phyloP scores from a whole-genome alignment of 2,329 filamentous ascomycete species.

The Aspergillus brunneoviolaceus region DNA sequence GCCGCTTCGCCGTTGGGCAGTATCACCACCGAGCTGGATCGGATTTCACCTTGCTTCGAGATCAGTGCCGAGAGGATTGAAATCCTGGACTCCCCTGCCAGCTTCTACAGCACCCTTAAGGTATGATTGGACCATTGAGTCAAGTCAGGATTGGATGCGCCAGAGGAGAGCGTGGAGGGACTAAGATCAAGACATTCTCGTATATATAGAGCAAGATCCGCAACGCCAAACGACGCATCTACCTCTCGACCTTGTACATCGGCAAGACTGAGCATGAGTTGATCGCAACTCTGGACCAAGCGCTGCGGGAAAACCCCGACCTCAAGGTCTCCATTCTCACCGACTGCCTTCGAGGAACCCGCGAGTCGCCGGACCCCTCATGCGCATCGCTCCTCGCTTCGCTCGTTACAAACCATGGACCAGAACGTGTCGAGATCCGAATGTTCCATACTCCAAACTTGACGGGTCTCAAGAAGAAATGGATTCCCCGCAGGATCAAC shows the following conservation, averaged over 20 bases:
- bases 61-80: constrained; percentile 76
- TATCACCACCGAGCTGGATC: constrained; percentile 75
- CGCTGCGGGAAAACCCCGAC: constrained; percentile 70
- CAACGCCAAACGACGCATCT: constrained; percentile 74
- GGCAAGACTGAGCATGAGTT: constrained; percentile 90
- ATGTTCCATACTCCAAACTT: constrained; percentile 99
- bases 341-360: constrained; percentile 84
- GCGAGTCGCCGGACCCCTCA: constrained; percentile 81
- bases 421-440: constrained; percentile 81
- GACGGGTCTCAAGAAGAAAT: constrained; percentile 78
- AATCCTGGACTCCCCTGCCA: constrained; percentile 75
- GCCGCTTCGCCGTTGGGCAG: constrained; percentile 54
- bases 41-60: constrained; percentile 85
- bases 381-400: constrained; percentile 85
- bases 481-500: constrained; percentile 86
- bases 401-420: constrained; percentile 79
- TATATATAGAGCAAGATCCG: constrained; percentile 70
- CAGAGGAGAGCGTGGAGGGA: not conserved
- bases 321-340: constrained; percentile 86
- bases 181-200: constrained; percentile 7
- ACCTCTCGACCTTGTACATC: constrained; percentile 94
- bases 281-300: constrained; percentile 72
- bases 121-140: constrained; percentile 43
- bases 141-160: not conserved
- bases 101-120: constrained; percentile 91